These are phyloP conservation scores for Rutstroemia sp. DNA, from an alignment of 2,329 filamentous ascomycete species.

Conservation along the genomic window DNA sequence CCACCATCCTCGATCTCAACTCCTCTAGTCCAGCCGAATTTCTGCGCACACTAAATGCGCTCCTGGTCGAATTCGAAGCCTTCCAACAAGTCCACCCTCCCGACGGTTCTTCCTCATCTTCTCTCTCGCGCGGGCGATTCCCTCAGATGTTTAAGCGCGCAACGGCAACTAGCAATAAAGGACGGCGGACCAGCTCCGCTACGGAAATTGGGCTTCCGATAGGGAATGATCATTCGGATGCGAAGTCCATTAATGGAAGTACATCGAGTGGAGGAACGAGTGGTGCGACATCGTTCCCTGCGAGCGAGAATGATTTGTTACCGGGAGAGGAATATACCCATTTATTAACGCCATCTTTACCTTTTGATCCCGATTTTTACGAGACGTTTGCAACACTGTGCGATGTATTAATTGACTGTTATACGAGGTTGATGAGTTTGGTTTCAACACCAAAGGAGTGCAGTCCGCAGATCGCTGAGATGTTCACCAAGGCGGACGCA, in stretches of 20 bases:
- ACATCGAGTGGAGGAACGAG: slow-evolving; percentile 32
- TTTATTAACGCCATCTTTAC: slow-evolving; percentile 82
- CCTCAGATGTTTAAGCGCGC: slow-evolving; percentile 76
- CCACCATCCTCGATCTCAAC: slow-evolving; percentile 82
- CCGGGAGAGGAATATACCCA: slow-evolving; percentile 84
- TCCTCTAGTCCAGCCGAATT: slow-evolving; percentile 75
- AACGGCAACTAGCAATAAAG: slow-evolving; percentile 44
- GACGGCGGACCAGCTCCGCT: slow-evolving; percentile 48
- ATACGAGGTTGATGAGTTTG: slow-evolving; percentile 68
- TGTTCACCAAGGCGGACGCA: slow-evolving; percentile 84
- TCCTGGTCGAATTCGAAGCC: slow-evolving; percentile 86
- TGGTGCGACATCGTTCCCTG: slow-evolving; percentile 38
- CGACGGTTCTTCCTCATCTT: slow-evolving; percentile 56
- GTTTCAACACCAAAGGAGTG: slow-evolving; percentile 70
- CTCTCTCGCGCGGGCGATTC: slow-evolving; percentile 69
- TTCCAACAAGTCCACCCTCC: slow-evolving; percentile 84
- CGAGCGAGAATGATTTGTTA: slow-evolving; percentile 57
- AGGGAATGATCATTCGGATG: slow-evolving; percentile 38
- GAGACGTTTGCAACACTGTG: slow-evolving; percentile 94
- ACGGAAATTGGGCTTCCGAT: slow-evolving; percentile 51
- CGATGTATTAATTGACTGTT: slow-evolving; percentile 90
- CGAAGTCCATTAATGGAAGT: slow-evolving; percentile 37
- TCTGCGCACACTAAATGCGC: slow-evolving; percentile 74
- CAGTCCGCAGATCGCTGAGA: slow-evolving; percentile 62
- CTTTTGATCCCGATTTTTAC: slow-evolving; percentile 95